These are phyloP conservation scores for Pyricularia sp. DNA, from an alignment of 2,329 filamentous ascomycete species.

Conservation along the genomic window DNA sequence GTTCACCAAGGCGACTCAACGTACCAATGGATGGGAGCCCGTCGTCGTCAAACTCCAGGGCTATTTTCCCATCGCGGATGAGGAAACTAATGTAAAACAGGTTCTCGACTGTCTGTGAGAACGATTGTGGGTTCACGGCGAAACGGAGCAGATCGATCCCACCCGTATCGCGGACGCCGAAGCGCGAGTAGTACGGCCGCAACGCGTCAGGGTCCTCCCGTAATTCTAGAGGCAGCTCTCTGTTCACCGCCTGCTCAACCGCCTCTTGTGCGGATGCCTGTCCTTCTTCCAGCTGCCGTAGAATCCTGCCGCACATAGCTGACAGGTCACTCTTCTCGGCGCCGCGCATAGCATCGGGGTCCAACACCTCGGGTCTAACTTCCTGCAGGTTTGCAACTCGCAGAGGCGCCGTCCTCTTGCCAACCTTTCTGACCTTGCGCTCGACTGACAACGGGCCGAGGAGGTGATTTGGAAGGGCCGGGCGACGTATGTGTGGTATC, in stretches of 20 bases:
- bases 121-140: slow-evolving; percentile 78
- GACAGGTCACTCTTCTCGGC: slow-evolving; percentile 72
- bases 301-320: slow-evolving; percentile 58
- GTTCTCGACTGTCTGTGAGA: slow-evolving; percentile 92
- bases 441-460: slow-evolving; percentile 81
- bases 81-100: slow-evolving; percentile 94
- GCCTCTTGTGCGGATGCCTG: slow-evolving; percentile 29
- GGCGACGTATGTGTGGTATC: slow-evolving; percentile 58
- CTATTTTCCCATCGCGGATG: slow-evolving; percentile 71
- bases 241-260: slow-evolving; percentile 19
- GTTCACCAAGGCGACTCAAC: slow-evolving; percentile 18
- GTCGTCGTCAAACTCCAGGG: slow-evolving; percentile 59
- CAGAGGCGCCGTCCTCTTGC: slow-evolving; percentile 58
- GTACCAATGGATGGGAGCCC: slow-evolving; percentile 69
- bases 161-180: slow-evolving; percentile 53
- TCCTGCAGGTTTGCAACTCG: slow-evolving; percentile 55
- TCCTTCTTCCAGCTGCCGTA: slow-evolving; percentile 41
- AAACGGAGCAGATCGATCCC: slow-evolving; percentile 76
- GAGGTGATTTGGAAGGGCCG: slow-evolving; percentile 69
- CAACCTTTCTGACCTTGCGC: slow-evolving; percentile 61
- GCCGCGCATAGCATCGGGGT: slow-evolving; percentile 54
- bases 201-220: slow-evolving; percentile 23
- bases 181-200: slow-evolving; percentile 41
- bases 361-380: slow-evolving; percentile 66
- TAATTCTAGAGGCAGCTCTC: slow-evolving; percentile 30